These are phyloP conservation scores for Calonectria henricotiae DNA, from an alignment of 2,329 filamentous ascomycete genomes.

Conservation along the genomic window DNA sequence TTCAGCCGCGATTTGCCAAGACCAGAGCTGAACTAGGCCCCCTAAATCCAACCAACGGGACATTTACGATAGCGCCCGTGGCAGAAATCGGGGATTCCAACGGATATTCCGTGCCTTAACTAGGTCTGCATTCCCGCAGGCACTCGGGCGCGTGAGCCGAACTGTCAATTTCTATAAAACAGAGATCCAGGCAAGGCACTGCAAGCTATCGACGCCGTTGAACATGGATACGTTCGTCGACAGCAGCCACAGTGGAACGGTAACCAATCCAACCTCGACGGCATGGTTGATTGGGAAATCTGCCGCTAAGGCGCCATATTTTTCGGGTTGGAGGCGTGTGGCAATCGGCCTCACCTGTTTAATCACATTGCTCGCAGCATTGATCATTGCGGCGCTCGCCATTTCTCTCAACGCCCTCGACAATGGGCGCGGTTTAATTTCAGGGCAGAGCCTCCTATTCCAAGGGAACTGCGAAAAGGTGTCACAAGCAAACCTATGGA, in stretches of 20 bases:
- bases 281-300: conserved; percentile 19
- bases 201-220: neutral
- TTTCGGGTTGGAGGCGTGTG: conserved; percentile 20
- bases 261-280: conserved; percentile 20
- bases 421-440: conserved; percentile 9
- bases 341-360: conserved; percentile 19
- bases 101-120: neutral
- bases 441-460: conserved; percentile 32
- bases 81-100: neutral
- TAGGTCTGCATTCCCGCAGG: neutral
- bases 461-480: conserved; percentile 39
- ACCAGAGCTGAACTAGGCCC: neutral
- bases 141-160: conserved; percentile 10
- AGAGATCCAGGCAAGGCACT: neutral
- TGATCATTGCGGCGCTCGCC: conserved; percentile 1
- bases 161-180: conserved; percentile 9
- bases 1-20: conserved; percentile 28
- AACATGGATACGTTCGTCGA: conserved; percentile 16
- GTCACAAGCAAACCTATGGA: conserved; percentile 41
- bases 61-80: neutral
- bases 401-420: conserved; percentile 15
- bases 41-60: neutral
- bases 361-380: neutral
- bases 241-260: conserved; percentile 18
- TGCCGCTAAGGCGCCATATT: conserved; percentile 9